Evolutionary conservation across 352 stramenopile genomes (phyloP), one percentile per base, ranked within the genome.

Genomic region (Globisporangium cederbergense): DNA sequence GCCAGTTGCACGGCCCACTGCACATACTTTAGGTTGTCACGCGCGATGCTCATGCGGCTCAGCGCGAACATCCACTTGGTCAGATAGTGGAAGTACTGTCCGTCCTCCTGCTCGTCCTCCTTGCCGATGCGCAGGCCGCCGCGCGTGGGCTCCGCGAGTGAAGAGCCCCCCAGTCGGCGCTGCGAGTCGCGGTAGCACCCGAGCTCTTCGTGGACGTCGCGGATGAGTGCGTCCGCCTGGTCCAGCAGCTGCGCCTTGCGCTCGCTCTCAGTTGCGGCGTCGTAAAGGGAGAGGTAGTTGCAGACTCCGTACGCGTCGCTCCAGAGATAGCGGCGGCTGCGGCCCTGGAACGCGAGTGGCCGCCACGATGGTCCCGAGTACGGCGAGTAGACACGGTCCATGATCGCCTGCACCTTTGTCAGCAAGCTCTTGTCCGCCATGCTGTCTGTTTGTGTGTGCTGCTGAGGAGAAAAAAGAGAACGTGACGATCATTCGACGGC

Each of bases 31-130:
- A 54, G 46, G 51, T 70, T 51, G 7, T 36, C n/a, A 11, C 53
- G 42, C 0, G 71, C 68, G 32, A 65, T 34, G 22, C 57, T 54
- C 71, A 75, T 75, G 22, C 68, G 68, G 9, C 64, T 68, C 32
- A 78, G 58, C 30, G 71, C 71, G 38, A 78, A 78, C 68, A 78
- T 78, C 71, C 71, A 78, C 52, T 78, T 78, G 58, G 68, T 78
- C 32, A 78, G 50, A 47, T 78, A 78, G 65, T 78, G 71, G 34
- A 71, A 75, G 52, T 78, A 78, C 68, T 78, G 71, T 10, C 71
- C 71, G 59, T 78, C 71, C 25, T 78, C 71, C 9, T 64, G 25
- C 7, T 64, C 60, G 34, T 73, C 62, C 10, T 68, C 63, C 52
- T 78, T 78, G 58, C 71, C 71, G 49, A 78, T 78, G 47, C 71